Percentiles rank a stretch among this genome's conserved stretches.
These are phyloP conservation scores for Arthrobotrys pseudoclavata DNA, from an alignment of 2,329 filamentous ascomycete species.

Conservation along the genomic window DNA sequence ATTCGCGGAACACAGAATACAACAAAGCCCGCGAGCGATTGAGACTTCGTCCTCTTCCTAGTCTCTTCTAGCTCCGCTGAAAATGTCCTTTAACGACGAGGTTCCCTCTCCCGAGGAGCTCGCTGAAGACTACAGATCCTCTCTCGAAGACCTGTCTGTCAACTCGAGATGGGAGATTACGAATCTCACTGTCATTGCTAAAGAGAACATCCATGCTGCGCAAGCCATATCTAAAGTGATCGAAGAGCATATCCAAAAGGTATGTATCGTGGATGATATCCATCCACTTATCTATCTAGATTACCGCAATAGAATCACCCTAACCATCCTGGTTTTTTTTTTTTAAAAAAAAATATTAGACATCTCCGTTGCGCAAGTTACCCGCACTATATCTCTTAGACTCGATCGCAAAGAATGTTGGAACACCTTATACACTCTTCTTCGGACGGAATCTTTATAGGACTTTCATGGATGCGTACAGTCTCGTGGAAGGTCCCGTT, in stretches of 20 bases:
- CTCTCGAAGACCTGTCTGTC: conserved; percentile 88
- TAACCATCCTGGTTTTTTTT: conserved; percentile 65
- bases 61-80: not conserved
- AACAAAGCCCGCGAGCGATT: conserved; percentile 5
- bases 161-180: conserved; percentile 97
- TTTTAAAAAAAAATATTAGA: conserved; percentile 72
- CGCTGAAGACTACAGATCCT: conserved; percentile 93
- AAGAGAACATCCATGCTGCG: conserved; percentile 96
- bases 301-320: conserved; percentile 61
- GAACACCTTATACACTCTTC: conserved; percentile 95
- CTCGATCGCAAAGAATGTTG: conserved; percentile 98
- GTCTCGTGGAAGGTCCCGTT: conserved; percentile 83
- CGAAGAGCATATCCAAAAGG: conserved; percentile 93
- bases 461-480: conserved; percentile 97
- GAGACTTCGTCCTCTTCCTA: not conserved
- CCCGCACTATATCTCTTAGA: conserved; percentile 98
- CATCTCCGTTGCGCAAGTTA: conserved; percentile 86
- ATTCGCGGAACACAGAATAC: not conserved
- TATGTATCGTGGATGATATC: conserved; percentile 70
- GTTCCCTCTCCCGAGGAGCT: conserved; percentile 78
- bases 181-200: conserved; percentile 96
- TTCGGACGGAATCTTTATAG: conserved; percentile 91
- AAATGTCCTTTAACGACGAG: conserved; percentile 58
- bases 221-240: conserved; percentile 90
- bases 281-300: not conserved